These are phyloP conservation scores for Hericium erinaceus DNA, from an alignment of 768 basidiomycete species.

Conservation along the genomic window DNA sequence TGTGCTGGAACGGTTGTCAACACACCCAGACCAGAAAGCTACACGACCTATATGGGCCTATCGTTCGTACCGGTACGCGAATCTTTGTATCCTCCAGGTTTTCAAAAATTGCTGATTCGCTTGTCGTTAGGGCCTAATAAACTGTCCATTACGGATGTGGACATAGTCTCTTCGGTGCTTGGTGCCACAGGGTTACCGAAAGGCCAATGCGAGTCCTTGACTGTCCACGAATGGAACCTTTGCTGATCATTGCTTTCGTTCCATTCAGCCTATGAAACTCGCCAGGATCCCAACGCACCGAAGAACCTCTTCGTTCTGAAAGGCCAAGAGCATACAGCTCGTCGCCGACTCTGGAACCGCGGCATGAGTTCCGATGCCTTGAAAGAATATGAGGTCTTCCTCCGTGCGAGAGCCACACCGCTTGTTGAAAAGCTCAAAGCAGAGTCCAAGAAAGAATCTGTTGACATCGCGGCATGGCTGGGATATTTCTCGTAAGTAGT, in stretches of 20 bases:
- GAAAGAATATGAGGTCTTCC: slow-evolving; percentile 18
- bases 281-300: not conserved
- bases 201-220: slow-evolving; percentile 36
- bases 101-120: no score
- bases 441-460: not conserved
- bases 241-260: no score
- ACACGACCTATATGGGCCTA: slow-evolving; percentile 48
- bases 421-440: slow-evolving; percentile 10
- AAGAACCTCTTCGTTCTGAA: not conserved
- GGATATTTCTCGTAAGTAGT: slow-evolving; percentile 19
- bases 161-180: slow-evolving; percentile 37
- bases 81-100: not conserved
- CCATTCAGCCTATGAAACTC: not conserved
- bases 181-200: slow-evolving; percentile 45
- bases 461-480: slow-evolving; percentile 12
- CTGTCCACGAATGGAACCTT: not conserved
- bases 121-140: slow-evolving; percentile 44
- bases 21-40: slow-evolving; percentile 36
- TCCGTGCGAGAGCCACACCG: slow-evolving; percentile 16
- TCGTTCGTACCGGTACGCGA: slow-evolving; percentile 44
- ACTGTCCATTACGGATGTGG: slow-evolving; percentile 38
- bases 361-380: slow-evolving; percentile 19
- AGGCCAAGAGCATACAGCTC: slow-evolving; percentile 15
- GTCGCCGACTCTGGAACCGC: slow-evolving; percentile 23
- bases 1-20: slow-evolving; percentile 19